Base-by-base conservation (phyloP, 352 stramenopile species). In the Pythium rhizo-oryzae region DNA sequence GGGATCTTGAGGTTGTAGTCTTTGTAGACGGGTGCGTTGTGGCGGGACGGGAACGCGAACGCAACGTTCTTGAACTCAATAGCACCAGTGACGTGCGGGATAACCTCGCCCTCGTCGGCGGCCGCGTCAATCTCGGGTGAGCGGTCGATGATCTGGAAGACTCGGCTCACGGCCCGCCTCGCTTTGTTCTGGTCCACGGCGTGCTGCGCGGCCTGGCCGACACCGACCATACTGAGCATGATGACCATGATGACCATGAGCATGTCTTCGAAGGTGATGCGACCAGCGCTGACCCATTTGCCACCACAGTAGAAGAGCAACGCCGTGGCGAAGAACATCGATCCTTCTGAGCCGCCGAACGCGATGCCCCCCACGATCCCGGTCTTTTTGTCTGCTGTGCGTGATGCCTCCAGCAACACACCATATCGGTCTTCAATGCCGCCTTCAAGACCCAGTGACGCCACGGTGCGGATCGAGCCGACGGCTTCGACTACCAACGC, bases 261-360 rank as follows among this genome's bases (percentile, higher is more conserved):
- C 54, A 89, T 73, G 30, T 74, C 67, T 49, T 80, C 56, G 53
- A 90, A 90, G 30, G 49, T 62, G 60, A 80, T 63, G 33, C 54
- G 63, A 28, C 67, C 69, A 13, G 85, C 21, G 5, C 43, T 49
- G 16, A 91, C 76, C 62, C 83, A 81, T 23, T 68, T 71, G 28
- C 62, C 79, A 47, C 79, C 79, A 52, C 82, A 72, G 63, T 74
- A 94, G 70, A 95, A 94, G 4, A 90, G 53, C 24, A 95, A 80
- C 13, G 76, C 82, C 16, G 87, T 76, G 15, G 59, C 62, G 21
- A 80, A 61, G 21, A 90, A 78, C 66, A 88, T 88, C 7, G 87
- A 66, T 23, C 77, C 69, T 60, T 92, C 81, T 0, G 77, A 78
- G 47, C 87, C 66, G 1, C 87, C 87, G 63, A 89, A 82, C 28